A percentile compares a stretch with the other conserved stretches of the same genome.
phyloP scores from a whole-genome alignment of 1,139 yeast species.

The Scheffersomyces segobiensis region DNA sequence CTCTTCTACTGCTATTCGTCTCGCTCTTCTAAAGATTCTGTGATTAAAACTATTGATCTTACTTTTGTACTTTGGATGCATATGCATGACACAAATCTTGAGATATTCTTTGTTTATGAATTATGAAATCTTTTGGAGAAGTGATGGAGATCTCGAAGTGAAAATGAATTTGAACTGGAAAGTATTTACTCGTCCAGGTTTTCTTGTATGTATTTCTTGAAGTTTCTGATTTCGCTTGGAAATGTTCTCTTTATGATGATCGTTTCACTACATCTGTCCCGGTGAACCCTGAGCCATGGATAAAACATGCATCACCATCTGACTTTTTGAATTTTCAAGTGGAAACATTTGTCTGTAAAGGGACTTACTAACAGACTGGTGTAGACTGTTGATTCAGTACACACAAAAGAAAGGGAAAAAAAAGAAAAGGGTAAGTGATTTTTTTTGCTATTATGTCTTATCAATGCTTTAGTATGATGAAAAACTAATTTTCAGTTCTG shows the following conservation, averaged over 20 bases:
- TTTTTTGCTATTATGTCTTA: slow-evolving; percentile 9
- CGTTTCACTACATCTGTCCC: slow-evolving; percentile 48
- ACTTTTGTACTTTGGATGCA: slow-evolving; percentile 54
- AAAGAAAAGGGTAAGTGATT: not conserved
- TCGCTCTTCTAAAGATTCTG: not conserved
- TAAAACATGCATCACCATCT: slow-evolving; percentile 93
- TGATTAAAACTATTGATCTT: slow-evolving; percentile 15
- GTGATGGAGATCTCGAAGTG: not conserved
- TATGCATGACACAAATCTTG: slow-evolving; percentile 60
- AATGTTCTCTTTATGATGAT: slow-evolving; percentile 33
- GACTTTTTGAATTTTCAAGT: slow-evolving; percentile 30
- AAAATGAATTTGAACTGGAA: too few species aligned
- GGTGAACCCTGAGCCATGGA: slow-evolving; percentile 71
- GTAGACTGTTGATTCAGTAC: not conserved
- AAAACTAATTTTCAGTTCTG: slow-evolving; percentile 74
- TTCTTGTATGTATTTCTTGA: not conserved
- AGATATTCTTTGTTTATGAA: slow-evolving; percentile 71
- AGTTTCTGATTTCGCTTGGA: not conserved
- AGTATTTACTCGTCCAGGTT: not conserved
- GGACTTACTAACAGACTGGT: not conserved
- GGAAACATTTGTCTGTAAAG: not conserved
- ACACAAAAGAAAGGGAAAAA: not conserved
- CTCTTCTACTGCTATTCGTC: slow-evolving; percentile 4
- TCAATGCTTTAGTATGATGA: slow-evolving; percentile 50
- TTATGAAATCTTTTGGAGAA: not conserved